phyloP scores from a whole-genome alignment of 1,284 basidiomycete genomes.

The Boletus sp. region DNA sequence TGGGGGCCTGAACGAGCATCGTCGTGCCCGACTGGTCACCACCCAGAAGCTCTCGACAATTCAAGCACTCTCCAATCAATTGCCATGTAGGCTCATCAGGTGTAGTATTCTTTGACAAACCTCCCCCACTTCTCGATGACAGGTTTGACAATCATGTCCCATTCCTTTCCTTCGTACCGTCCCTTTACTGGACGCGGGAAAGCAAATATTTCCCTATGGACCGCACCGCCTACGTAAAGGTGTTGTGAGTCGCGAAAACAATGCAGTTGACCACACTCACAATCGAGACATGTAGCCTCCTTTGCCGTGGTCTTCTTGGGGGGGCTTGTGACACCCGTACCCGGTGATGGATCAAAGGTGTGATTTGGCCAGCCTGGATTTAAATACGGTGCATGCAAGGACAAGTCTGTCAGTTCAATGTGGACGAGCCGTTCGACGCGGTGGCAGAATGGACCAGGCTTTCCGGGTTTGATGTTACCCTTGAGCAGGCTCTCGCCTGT shows the following conservation, averaged over 20 bases:
- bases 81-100: slow-evolving; percentile 12
- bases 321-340: not conserved
- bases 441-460: slow-evolving; percentile 45
- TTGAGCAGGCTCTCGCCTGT: slow-evolving; percentile 36
- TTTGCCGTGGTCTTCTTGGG: slow-evolving; percentile 15
- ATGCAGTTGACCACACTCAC: slow-evolving; percentile 16
- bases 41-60: not conserved
- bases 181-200: slow-evolving; percentile 54
- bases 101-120: slow-evolving; percentile 40
- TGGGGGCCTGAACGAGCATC: too few species aligned
- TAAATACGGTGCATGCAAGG: slow-evolving; percentile 55
- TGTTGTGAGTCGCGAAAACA: slow-evolving; percentile 2
- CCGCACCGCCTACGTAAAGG: slow-evolving; percentile 42
- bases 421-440: slow-evolving; percentile 67
- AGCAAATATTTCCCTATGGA: slow-evolving; percentile 74
- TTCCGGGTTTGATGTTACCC: slow-evolving; percentile 49
- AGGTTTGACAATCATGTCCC: slow-evolving; percentile 67
- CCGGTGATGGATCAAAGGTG: not conserved
- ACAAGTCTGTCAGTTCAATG: slow-evolving; percentile 68
- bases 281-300: slow-evolving; percentile 33
- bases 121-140: slow-evolving; percentile 72
- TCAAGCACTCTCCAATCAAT: not conserved
- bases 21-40: too few species aligned
- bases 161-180: slow-evolving; percentile 57
- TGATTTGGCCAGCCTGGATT: slow-evolving; percentile 42